Percentiles rank a stretch among this genome's conserved stretches.
Evolutionary conservation across 257 asterid genomes (phyloP).

Genomic region (Dorcoceras hygrometricum): DNA sequence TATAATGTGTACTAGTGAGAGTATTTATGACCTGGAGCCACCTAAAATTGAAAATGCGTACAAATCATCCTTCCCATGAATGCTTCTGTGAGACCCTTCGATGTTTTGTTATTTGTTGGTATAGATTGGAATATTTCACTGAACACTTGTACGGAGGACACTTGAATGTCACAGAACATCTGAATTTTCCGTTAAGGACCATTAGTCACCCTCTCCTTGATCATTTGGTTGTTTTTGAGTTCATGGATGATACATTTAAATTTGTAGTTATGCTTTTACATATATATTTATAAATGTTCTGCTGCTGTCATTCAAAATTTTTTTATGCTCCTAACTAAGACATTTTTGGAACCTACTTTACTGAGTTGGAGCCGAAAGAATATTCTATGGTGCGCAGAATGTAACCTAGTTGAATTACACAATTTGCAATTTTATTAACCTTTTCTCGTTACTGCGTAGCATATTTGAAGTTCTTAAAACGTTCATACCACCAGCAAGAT

Average conservation of each 20-base stretch:
- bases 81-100: background rate
- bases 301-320: background rate
- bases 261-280: background rate
- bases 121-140: background rate
- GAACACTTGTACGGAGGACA: background rate
- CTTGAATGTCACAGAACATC: background rate
- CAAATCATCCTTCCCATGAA: background rate
- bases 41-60: background rate
- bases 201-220: background rate
- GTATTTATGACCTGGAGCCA: constrained; percentile 12
- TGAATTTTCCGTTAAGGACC: background rate
- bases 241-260: background rate
- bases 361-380: background rate
- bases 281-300: background rate
- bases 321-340: background rate
- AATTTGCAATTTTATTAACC: background rate
- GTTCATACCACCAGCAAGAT: background rate
- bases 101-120: constrained; percentile 5
- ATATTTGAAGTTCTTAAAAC: constrained; percentile 6
- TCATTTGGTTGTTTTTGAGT: background rate
- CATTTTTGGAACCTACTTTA: background rate
- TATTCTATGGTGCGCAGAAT: constrained; percentile 9
- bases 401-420: background rate
- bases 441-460: background rate
- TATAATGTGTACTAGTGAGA: background rate